A percentile compares a stretch with the other conserved stretches of the same genome.
Evolutionary conservation across 169 alveolate species (phyloP).

Genomic region (Plasmodium billcollinsi): DNA sequence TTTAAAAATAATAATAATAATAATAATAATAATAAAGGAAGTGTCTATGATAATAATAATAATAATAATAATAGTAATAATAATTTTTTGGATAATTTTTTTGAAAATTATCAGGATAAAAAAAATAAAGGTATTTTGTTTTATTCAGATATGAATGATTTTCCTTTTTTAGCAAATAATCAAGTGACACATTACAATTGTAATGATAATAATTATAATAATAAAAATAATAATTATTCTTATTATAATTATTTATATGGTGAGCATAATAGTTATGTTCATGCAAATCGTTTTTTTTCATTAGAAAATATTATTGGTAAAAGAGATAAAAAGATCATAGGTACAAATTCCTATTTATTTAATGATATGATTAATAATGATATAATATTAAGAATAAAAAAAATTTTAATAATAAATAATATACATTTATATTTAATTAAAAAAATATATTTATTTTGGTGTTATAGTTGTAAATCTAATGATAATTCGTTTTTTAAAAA

Average conservation of each 20-base stretch:
- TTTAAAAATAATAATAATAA: not conserved
- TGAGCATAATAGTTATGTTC: not conserved
- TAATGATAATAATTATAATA: not conserved
- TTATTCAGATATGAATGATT: not conserved
- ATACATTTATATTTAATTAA: constrained; percentile 58
- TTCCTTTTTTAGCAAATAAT: too few relatives aligned
- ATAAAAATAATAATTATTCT: not conserved
- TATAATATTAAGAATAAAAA: constrained; percentile 32
- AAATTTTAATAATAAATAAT: constrained; percentile 24
- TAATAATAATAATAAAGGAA: not conserved
- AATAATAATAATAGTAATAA: not conserved
- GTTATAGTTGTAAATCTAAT: constrained; percentile 15
- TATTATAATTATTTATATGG: not conserved
- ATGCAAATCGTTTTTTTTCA: not conserved
- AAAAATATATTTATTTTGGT: constrained; percentile 53
- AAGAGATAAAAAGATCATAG: constrained; percentile 10
- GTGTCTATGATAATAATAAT: not conserved
- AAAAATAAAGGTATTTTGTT: not conserved
- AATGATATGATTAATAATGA: constrained; percentile 14
- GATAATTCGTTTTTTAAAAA: constrained; percentile 33
- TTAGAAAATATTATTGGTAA: constrained; percentile 12
- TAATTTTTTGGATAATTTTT: not conserved
- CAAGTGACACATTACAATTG: not conserved
- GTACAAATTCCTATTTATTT: not conserved
- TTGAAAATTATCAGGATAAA: not conserved